Conservation (phyloP, 768 basidiomycete species). For the Boletus vermiculosoides region DNA sequence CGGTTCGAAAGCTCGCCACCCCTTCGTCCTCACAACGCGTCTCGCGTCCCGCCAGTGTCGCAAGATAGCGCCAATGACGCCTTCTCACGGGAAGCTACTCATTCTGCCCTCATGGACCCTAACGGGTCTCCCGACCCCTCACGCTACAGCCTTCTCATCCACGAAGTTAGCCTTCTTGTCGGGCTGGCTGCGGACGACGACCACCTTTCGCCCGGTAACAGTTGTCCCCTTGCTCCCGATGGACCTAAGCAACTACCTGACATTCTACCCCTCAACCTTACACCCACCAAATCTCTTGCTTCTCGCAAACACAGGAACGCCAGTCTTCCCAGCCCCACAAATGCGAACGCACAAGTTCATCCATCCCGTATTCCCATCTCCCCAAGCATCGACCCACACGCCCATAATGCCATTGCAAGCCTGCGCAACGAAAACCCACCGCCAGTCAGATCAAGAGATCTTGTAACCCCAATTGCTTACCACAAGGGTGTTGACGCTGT, state of each 20-base stretch:
- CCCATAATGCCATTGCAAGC: not conserved
- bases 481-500: constrained; percentile 2
- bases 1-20: constrained; percentile 12
- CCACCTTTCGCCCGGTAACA: not conserved
- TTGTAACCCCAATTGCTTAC: constrained; percentile 8
- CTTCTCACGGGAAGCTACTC: constrained; percentile 18
- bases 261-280: constrained; percentile 16
- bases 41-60: not conserved
- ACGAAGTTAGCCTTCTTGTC: constrained; percentile 33
- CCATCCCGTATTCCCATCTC: not conserved
- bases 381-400: not conserved
- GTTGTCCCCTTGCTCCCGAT: not conserved
- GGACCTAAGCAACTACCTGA: constrained; percentile 6
- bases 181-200: constrained; percentile 27
- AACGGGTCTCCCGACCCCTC: constrained; percentile 10
- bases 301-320: constrained; percentile 8
- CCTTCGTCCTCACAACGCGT: not conserved
- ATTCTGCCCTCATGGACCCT: not conserved
- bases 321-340: not conserved
- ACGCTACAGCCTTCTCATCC: constrained; percentile 30
- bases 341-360: not conserved
- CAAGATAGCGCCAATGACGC: constrained; percentile 6
- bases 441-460: not conserved
- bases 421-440: not conserved
- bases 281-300: constrained; percentile 22